Evolutionary conservation across 2,329 filamentous ascomycete species (phyloP).

Genomic region (Bisporella sp.): DNA sequence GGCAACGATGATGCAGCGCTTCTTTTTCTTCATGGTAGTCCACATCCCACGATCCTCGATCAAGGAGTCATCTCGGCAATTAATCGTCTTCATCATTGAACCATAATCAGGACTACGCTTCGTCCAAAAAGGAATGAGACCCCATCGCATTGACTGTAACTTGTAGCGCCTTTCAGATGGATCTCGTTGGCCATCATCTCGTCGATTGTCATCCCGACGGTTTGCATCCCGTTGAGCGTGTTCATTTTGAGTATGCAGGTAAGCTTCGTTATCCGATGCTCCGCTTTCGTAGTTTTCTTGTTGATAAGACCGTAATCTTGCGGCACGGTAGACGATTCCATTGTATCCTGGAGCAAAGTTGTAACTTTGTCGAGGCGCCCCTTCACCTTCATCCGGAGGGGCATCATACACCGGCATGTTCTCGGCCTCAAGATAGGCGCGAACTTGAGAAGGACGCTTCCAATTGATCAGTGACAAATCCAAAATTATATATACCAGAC

Average conservation of each 20-base stretch:
- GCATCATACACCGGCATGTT: conserved; percentile 66
- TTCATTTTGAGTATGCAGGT: conserved; percentile 9
- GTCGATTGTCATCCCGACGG: too few relatives aligned
- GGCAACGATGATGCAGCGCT: conserved; percentile 80
- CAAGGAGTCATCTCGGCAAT: conserved; percentile 87
- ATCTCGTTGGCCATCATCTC: background rate
- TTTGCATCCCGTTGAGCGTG: background rate
- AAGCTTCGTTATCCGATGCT: conserved; percentile 16
- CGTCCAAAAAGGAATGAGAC: conserved; percentile 88
- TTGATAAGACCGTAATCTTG: conserved; percentile 46
- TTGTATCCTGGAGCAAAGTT: conserved; percentile 88
- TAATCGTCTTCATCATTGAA: conserved; percentile 81
- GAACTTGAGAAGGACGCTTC: conserved; percentile 71
- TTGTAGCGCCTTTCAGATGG: conserved; percentile 54
- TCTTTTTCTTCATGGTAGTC: conserved; percentile 82
- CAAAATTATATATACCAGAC: background rate
- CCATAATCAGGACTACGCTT: conserved; percentile 74
- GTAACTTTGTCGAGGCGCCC: conserved; percentile 64
- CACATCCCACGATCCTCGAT: conserved; percentile 75
- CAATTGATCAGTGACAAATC: conserved; percentile 1
- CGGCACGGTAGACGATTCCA: conserved; percentile 79
- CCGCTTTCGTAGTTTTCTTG: conserved; percentile 19
- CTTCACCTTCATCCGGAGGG: conserved; percentile 58
- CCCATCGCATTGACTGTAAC: conserved; percentile 94
- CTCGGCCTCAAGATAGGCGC: conserved; percentile 64